Conservation (phyloP, 129 eudicot genomes). For the Silybum marianum region DNA sequence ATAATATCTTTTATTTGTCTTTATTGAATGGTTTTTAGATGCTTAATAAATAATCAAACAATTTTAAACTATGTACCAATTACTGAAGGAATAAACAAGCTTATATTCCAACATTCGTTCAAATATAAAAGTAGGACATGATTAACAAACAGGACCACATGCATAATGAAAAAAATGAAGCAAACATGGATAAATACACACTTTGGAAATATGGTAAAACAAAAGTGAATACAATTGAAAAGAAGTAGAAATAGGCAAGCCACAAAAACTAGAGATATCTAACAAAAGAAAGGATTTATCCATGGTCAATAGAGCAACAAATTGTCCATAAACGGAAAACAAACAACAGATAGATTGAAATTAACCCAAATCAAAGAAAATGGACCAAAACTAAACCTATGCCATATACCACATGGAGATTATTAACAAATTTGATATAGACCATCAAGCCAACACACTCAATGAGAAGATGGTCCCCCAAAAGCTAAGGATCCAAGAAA, state of each 20-base stretch:
- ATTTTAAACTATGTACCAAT: too few relatives aligned
- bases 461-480: background rate
- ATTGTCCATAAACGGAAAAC: too few relatives aligned
- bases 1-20: background rate
- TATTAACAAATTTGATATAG: too few relatives aligned
- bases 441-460: too few relatives aligned
- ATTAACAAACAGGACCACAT: background rate
- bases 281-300: too few relatives aligned
- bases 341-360: too few relatives aligned
- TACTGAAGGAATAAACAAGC: background rate
- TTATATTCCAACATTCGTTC: background rate
- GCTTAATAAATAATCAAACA: too few relatives aligned
- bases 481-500: background rate
- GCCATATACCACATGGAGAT: background rate
- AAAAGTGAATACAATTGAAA: background rate
- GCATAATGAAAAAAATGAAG: background rate
- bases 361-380: background rate
- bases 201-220: background rate
- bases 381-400: background rate
- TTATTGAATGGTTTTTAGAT: too few relatives aligned
- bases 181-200: background rate
- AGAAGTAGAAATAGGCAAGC: too few relatives aligned
- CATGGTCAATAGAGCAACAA: too few relatives aligned
- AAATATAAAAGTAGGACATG: background rate
- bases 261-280: too few relatives aligned